phyloP scores from a whole-genome alignment of 2,329 filamentous ascomycete species.

The Penicillium sp. region DNA sequence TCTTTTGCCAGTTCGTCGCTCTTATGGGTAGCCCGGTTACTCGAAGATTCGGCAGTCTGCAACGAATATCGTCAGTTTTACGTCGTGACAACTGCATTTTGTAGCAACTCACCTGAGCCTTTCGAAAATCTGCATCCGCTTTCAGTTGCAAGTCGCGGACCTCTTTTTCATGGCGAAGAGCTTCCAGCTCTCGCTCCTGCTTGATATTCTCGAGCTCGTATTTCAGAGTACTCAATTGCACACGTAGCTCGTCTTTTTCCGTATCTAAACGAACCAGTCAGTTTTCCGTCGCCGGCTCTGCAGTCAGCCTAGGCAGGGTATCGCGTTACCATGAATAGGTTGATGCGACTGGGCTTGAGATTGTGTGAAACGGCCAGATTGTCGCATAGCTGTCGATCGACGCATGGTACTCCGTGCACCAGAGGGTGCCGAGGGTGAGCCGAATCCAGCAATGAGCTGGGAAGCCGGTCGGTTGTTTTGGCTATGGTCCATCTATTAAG shows the following conservation, averaged over 20 bases:
- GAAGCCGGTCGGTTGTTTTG: slow-evolving; percentile 56
- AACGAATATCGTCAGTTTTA: background rate
- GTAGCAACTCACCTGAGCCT: slow-evolving; percentile 49
- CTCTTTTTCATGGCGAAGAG: slow-evolving; percentile 78
- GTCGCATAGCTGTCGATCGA: slow-evolving; percentile 39
- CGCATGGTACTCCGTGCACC: slow-evolving; percentile 36
- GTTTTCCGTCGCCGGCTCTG: background rate
- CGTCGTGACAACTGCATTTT: background rate
- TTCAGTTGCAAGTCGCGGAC: slow-evolving; percentile 74
- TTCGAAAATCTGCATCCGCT: slow-evolving; percentile 81
- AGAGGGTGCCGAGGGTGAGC: slow-evolving; percentile 41
- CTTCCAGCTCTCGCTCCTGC: slow-evolving; percentile 79
- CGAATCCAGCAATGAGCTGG: slow-evolving; percentile 58
- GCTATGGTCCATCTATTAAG: slow-evolving; percentile 33
- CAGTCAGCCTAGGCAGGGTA: background rate
- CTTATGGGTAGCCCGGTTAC: slow-evolving; percentile 53
- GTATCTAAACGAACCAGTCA: slow-evolving; percentile 31
- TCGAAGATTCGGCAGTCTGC: slow-evolving; percentile 53
- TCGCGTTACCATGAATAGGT: slow-evolving; percentile 37
- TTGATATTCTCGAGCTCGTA: slow-evolving; percentile 86
- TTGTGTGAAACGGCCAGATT: slow-evolving; percentile 37
- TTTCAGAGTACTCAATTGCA: slow-evolving; percentile 80
- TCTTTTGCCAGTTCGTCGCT: slow-evolving; percentile 55
- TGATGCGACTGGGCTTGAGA: slow-evolving; percentile 36
- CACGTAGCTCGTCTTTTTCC: slow-evolving; percentile 75